phyloP scores from a whole-genome alignment of 345 rosid genomes.

The Citrus inodora region DNA sequence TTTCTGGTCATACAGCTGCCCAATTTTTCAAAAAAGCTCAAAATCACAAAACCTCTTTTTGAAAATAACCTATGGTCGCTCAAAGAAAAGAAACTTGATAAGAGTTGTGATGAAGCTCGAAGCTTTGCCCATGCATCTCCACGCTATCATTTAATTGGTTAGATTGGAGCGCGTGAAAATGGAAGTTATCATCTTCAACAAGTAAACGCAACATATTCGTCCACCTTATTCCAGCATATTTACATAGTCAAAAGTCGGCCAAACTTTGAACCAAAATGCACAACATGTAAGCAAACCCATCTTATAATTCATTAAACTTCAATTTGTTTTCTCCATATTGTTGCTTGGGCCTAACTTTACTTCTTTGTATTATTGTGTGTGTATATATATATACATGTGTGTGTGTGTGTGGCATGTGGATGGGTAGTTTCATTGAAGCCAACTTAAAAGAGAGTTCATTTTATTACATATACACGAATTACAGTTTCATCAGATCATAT shows the following conservation, averaged over 20 bases:
- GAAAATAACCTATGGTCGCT: not conserved
- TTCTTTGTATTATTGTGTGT: not conserved
- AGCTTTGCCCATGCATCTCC: not conserved
- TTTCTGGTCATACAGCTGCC: slow-evolving; percentile 12
- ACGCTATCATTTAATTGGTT: not conserved
- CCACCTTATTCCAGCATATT: too few relatives aligned
- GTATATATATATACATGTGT: fast-evolving
- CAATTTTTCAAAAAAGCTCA: slow-evolving; percentile 23
- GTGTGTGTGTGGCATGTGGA: too few relatives aligned
- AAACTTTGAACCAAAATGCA: slow-evolving; percentile 18
- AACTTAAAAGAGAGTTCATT: not conserved
- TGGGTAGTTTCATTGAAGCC: not conserved
- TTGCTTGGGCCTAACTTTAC: not conserved
- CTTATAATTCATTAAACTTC: not conserved
- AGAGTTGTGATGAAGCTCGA: not conserved
- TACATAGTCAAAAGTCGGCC: slow-evolving; percentile 17
- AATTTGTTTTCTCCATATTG: not conserved
- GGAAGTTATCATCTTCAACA: slow-evolving; percentile 14
- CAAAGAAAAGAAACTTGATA: not conserved
- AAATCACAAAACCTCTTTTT: not conserved
- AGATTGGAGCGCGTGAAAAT: not conserved
- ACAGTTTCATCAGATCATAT: too few relatives aligned
- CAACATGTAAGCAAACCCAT: not conserved
- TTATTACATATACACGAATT: not conserved
- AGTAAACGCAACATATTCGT: slow-evolving; percentile 3